Base-by-base conservation (phyloP, 2,329 filamentous ascomycete genomes). In the Trichoderma brevicompactum region DNA sequence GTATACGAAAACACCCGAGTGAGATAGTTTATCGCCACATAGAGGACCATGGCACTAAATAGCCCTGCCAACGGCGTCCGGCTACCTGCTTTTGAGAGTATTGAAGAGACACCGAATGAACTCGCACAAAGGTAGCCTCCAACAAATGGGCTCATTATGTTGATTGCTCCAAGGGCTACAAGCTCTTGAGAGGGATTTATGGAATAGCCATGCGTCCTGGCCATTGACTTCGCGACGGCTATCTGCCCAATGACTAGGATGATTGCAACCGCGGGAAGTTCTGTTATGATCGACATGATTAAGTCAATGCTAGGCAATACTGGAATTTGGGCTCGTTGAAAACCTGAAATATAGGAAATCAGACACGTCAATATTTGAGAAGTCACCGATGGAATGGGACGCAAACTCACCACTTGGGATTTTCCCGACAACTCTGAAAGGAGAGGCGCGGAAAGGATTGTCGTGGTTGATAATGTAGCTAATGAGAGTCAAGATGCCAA, bases 201-300 rank as follows among this genome's bases (percentile, higher is more conserved):
- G 13, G 85, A 88, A 75, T 94, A 94, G 77, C 91, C 91, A 79
- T 92, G 92, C 68, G 92, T 83, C 65, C 91, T 83, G 7, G 91
- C 91, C 72, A 94, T 94, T 0, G 91, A 92, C 75, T 94, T 94
- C 7, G 90, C 89, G 67, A 94, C 94, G 48, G 91, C 90, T 69
- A 94, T 93, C 73, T 94, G 91, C 76, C 94, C 91, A 63, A 94
- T 91, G 19, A 94, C 83, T 17, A 94, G 79, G 17, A 94, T 91
- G 67, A 94, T 91, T 55, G 92, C 85, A 0, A 89, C 86, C 17
- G 89, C 88, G 0, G 91, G 91, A 7, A 94, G 78, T 66, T 93
- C 81, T 32, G 81, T 81, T 2, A 84, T 78, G 68, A 92, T 86
- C 0, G 82, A 74, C 1, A 76, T 78, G 69, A 92, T 79, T 50